phyloP scores from a whole-genome alignment of 1,284 basidiomycete species.

The Flammula alnicola region DNA sequence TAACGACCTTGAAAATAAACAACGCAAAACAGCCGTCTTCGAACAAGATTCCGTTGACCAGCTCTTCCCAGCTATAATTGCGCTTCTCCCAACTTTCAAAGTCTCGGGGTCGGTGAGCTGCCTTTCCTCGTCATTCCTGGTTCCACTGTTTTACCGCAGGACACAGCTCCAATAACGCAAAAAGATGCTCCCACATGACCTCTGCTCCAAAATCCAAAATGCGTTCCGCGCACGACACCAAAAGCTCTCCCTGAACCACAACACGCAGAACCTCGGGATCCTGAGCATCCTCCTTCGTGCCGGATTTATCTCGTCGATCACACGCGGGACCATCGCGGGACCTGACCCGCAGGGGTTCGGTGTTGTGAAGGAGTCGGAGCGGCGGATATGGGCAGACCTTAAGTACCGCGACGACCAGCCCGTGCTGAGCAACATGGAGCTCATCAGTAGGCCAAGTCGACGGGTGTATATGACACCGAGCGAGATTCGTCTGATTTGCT shows the following conservation, averaged over 20 bases:
- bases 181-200: constrained; percentile 69
- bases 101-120: too few species aligned
- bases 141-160: too few species aligned
- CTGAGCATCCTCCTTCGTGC: constrained; percentile 81
- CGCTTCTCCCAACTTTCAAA: too few species aligned
- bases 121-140: too few species aligned
- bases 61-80: too few species aligned
- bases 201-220: constrained; percentile 87
- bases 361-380: constrained; percentile 57
- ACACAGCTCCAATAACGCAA: too few species aligned
- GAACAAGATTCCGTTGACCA: constrained; percentile 10
- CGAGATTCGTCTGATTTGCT: constrained; percentile 78
- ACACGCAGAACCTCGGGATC: constrained; percentile 67
- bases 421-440: constrained; percentile 74
- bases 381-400: constrained; percentile 86
- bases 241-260: constrained; percentile 75
- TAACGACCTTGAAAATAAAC: constrained; percentile 6
- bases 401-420: constrained; percentile 89
- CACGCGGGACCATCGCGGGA: constrained; percentile 74
- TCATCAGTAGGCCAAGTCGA: constrained; percentile 78
- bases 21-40: constrained; percentile 6
- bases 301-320: constrained; percentile 83
- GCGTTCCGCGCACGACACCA: constrained; percentile 84
- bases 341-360: constrained; percentile 69
- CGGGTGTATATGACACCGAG: constrained; percentile 73